A percentile compares a stretch with the other conserved stretches of the same genome.
phyloP scores from a whole-genome alignment of 768 basidiomycete genomes.

The Boletus speciosus region DNA sequence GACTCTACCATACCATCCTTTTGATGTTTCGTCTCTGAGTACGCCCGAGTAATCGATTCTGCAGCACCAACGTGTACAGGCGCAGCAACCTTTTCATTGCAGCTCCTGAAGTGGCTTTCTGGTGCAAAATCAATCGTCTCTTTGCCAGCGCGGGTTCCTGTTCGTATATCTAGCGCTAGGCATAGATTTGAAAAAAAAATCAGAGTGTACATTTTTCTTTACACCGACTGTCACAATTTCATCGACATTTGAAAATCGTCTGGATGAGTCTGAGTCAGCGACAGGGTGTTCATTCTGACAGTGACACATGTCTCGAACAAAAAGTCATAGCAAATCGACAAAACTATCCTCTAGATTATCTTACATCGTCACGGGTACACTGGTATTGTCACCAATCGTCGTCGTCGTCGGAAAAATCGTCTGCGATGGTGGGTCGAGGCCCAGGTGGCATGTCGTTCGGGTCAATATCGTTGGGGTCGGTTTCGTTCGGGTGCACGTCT shows the following conservation, averaged over 20 bases:
- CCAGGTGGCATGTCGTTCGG: slow-evolving; percentile 11
- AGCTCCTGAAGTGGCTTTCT: slow-evolving; percentile 33
- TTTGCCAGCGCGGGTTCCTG: slow-evolving; percentile 5
- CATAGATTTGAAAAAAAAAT: background rate
- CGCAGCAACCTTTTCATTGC: slow-evolving; percentile 26
- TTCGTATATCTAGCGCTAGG: slow-evolving; percentile 3
- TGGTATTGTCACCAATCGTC: slow-evolving; percentile 23
- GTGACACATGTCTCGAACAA: no score
- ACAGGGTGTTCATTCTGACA: no score
- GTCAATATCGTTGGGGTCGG: background rate
- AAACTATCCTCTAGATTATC: background rate
- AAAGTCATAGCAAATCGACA: background rate
- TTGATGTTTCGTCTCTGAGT: background rate
- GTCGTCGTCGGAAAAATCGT: slow-evolving; percentile 28
- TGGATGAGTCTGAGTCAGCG: background rate
- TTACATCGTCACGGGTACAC: background rate
- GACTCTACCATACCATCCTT: background rate
- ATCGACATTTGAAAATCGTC: background rate
- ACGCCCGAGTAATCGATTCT: background rate
- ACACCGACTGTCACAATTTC: no score
- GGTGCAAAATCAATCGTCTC: slow-evolving; percentile 24
- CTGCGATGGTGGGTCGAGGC: slow-evolving; percentile 3
- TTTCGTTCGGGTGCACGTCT: slow-evolving; percentile 13
- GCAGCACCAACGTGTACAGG: slow-evolving; percentile 33
- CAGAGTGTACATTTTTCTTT: slow-evolving; percentile 11